A percentile compares a stretch with the other conserved stretches of the same genome.
Conservation (phyloP, 2,329 filamentous ascomycete genomes). For the Penicillium digitatum region DNA sequence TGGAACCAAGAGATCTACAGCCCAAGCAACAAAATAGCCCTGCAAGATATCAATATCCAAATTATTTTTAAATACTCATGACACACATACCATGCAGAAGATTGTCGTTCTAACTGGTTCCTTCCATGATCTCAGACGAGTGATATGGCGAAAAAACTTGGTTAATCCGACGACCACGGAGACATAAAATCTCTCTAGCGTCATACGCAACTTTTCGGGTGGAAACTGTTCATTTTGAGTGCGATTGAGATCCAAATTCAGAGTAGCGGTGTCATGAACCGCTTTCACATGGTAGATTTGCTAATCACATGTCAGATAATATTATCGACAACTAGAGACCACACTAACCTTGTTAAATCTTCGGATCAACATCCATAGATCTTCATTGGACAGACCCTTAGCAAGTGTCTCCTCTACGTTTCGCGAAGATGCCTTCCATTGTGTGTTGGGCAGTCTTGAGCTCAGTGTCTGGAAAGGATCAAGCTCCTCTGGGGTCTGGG, state of each 20-base stretch:
- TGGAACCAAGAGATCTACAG: conserved; percentile 66
- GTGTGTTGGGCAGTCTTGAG: conserved; percentile 5
- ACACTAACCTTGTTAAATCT: conserved; percentile 67
- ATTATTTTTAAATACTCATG: no score
- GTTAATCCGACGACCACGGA: conserved; percentile 67
- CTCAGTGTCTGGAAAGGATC: conserved; percentile 9
- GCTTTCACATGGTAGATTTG: conserved; percentile 70
- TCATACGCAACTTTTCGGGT: conserved; percentile 74
- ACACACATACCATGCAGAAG: conserved; percentile 54
- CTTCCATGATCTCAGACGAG: conserved; percentile 71
- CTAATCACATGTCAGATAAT: conserved; percentile 38
- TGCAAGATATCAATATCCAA: conserved; percentile 20
- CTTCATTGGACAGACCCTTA: conserved; percentile 66
- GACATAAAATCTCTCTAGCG: conserved; percentile 76
- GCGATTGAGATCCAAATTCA: conserved; percentile 72
- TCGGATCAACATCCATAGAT: conserved; percentile 67
- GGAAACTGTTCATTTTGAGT: conserved; percentile 79
- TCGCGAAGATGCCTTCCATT: conserved; percentile 21
- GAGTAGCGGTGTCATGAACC: conserved; percentile 55
- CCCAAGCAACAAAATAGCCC: conserved; percentile 64
- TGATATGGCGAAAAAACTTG: conserved; percentile 67
- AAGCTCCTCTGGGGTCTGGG: conserved; percentile 7
- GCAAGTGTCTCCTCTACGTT: conserved; percentile 50
- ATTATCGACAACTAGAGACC: not conserved
- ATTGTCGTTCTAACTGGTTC: conserved; percentile 64